Evolutionary conservation across 441 rosid genomes (phyloP).

Genomic region (Metrosideros polymorpha): DNA sequence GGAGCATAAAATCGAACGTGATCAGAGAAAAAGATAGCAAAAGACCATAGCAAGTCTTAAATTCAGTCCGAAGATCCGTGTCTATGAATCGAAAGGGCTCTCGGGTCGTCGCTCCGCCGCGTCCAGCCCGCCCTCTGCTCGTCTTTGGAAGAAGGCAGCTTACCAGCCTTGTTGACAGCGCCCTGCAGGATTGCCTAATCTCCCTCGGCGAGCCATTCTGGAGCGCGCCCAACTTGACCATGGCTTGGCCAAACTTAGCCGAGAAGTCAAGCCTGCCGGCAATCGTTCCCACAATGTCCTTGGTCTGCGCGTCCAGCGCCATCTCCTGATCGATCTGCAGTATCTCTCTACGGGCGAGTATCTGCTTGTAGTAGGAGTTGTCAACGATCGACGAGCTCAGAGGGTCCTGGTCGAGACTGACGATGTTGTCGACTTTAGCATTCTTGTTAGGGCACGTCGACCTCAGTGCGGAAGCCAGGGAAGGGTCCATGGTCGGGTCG

Average conservation of each 20-base stretch:
- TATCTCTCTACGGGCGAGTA: conserved; percentile 18
- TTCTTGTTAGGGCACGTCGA: conserved; percentile 17
- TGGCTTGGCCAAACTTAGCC: conserved; percentile 33
- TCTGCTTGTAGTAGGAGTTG: conserved; percentile 41
- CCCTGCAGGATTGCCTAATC: conserved; percentile 37
- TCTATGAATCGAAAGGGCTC: neutral
- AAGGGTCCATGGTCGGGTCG: conserved; percentile 35
- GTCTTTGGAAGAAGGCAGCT: neutral
- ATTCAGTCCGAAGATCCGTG: neutral
- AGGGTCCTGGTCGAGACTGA: conserved; percentile 35
- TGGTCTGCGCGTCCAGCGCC: conserved; percentile 21
- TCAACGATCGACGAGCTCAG: conserved; percentile 26
- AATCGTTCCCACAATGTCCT: conserved; percentile 4
- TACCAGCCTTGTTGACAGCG: conserved; percentile 12
- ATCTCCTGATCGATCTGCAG: conserved; percentile 44
- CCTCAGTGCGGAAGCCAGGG: conserved; percentile 7
- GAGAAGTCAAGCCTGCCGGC: conserved; percentile 21
- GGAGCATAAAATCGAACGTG: neutral
- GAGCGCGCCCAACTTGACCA: conserved; percentile 41
- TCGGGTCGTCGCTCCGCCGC: neutral
- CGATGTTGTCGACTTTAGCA: neutral
- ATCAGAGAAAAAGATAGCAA: neutral
- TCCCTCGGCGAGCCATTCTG: conserved; percentile 18
- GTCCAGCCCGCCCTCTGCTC: neutral
- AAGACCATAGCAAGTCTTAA: neutral